Evolutionary conservation across 2,329 filamentous ascomycete species (phyloP).

Genomic region (Penicillium psychrosexuale): DNA sequence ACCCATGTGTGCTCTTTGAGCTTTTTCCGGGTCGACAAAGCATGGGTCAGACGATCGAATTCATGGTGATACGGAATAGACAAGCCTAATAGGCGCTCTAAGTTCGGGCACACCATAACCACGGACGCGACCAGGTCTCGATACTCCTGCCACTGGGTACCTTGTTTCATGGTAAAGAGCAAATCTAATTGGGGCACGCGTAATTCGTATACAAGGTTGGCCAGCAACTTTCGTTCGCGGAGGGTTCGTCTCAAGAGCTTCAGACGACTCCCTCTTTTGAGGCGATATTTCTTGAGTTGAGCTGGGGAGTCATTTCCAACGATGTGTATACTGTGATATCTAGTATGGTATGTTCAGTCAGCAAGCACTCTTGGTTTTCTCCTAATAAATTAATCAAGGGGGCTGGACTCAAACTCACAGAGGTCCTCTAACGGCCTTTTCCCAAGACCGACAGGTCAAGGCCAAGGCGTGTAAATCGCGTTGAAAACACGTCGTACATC

Average conservation of each 20-base stretch:
- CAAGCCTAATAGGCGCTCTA: constrained; percentile 55
- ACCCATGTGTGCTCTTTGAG: constrained; percentile 58
- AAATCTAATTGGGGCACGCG: constrained; percentile 51
- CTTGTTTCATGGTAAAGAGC: constrained; percentile 38
- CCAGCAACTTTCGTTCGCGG: constrained; percentile 50
- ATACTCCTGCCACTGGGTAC: constrained; percentile 47
- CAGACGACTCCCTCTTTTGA: constrained; percentile 51
- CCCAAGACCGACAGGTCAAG: constrained; percentile 56
- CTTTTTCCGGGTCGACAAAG: constrained; percentile 53
- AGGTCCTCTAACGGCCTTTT: constrained; percentile 49
- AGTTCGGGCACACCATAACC: constrained; percentile 57
- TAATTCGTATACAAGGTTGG: constrained; percentile 53
- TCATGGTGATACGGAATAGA: constrained; percentile 52
- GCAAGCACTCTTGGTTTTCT: not conserved
- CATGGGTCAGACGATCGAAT: constrained; percentile 55
- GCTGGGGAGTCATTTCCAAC: constrained; percentile 47
- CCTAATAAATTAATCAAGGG: not conserved
- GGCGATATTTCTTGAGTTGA: constrained; percentile 48
- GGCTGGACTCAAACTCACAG: constrained; percentile 44
- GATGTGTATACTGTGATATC: constrained; percentile 51
- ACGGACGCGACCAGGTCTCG: constrained; percentile 54
- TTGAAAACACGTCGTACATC: constrained; percentile 55
- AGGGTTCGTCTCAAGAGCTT: constrained; percentile 55
- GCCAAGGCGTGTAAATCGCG: constrained; percentile 54
- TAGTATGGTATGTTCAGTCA: constrained; percentile 21